Base-by-base conservation (phyloP, 208 protist genomes). In the Strigomonas culicis region DNA sequence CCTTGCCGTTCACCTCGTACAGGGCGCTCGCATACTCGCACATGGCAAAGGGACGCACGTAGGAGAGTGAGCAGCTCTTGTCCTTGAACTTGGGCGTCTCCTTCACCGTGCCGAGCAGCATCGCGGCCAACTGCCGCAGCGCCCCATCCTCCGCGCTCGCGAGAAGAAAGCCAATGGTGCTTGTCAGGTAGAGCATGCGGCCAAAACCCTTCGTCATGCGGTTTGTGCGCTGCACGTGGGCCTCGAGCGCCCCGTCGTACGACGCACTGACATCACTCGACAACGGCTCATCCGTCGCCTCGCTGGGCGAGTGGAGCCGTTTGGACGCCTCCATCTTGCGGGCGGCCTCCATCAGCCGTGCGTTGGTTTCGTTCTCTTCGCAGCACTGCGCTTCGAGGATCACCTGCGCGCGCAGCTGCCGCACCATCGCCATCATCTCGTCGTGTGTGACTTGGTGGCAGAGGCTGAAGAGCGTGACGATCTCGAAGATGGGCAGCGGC, bases 401-500 rank as follows among this genome's bases (percentile, higher is more conserved):
- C 31, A 66, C 36, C 4, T 41, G 52, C 43, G 76, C 53, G 19
- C 11, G 46, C 19, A 68, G 24, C 2, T 70, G 56, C 13, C 32
- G 41, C 2, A 80, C 17, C 51, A 84, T 70, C 44, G 39, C 15
- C 1, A 75, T 58, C n/a, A 77, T 60, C 39, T 46, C 13, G 4
- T 57, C 30, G 1, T 31, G 22, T 0, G 77, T 72, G 2, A 82
- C 55, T 46, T 84, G 79, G 51, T 86, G 85, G 0, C 66, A 50
- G 0, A 80, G 50, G 41, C 72, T 77, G 49, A 78, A 74, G 24
- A 88, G 31, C 19, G 79, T 52, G 21, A 78, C 27, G 43, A 79
- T 66, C 44, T 92, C 85, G 43, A 84, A 77, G 19, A 58, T 70
- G 8, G 78, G 68, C 0, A 88, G 47, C 0, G 71, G 72, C 24